These are phyloP conservation scores for Thelephora terrestris DNA, from an alignment of 1,284 basidiomycete species.

Conservation along the genomic window DNA sequence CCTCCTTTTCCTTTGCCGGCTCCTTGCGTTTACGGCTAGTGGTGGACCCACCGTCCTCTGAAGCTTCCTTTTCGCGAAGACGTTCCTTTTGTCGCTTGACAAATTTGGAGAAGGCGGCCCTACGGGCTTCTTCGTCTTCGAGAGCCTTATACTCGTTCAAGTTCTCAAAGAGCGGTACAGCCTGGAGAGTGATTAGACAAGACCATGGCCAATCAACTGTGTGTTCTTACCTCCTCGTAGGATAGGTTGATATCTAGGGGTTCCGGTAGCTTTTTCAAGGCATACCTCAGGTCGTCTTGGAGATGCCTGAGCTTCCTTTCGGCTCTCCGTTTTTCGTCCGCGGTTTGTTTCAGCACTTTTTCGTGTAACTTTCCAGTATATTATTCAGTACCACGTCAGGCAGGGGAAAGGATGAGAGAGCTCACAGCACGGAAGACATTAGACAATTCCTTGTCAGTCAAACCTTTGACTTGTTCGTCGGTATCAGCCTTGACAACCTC, in stretches of 20 bases:
- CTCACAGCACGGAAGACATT: slow-evolving; percentile 62
- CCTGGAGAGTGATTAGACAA: slow-evolving; percentile 28
- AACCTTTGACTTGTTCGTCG: slow-evolving; percentile 35
- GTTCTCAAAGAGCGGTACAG: slow-evolving; percentile 65
- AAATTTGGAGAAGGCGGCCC: slow-evolving; percentile 76
- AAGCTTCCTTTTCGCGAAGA: slow-evolving; percentile 55
- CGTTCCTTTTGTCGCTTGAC: slow-evolving; percentile 84
- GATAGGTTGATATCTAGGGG: slow-evolving; percentile 62
- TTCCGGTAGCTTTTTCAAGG: slow-evolving; percentile 81
- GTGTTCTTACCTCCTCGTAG: slow-evolving; percentile 62
- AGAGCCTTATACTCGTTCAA: slow-evolving; percentile 78
- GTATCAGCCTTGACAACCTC: slow-evolving; percentile 44
- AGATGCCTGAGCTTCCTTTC: slow-evolving; percentile 81
- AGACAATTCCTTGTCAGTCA: slow-evolving; percentile 44
- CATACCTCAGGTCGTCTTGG: slow-evolving; percentile 94
- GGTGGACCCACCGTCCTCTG: slow-evolving; percentile 70
- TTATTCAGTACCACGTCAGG: slow-evolving; percentile 6
- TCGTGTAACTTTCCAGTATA: slow-evolving; percentile 49
- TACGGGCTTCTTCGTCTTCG: slow-evolving; percentile 72
- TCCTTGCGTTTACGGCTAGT: slow-evolving; percentile 71
- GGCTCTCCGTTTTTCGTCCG: slow-evolving; percentile 70
- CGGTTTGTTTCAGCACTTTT: slow-evolving; percentile 59
- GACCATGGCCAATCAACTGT: background rate
- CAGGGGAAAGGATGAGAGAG: slow-evolving; percentile 9
- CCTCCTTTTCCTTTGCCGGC: slow-evolving; percentile 39